A percentile compares a stretch with the other conserved stretches of the same genome.
These are phyloP conservation scores for Vaccinium vitisidaea DNA, from an alignment of 148 eudicot species.

Conservation along the genomic window DNA sequence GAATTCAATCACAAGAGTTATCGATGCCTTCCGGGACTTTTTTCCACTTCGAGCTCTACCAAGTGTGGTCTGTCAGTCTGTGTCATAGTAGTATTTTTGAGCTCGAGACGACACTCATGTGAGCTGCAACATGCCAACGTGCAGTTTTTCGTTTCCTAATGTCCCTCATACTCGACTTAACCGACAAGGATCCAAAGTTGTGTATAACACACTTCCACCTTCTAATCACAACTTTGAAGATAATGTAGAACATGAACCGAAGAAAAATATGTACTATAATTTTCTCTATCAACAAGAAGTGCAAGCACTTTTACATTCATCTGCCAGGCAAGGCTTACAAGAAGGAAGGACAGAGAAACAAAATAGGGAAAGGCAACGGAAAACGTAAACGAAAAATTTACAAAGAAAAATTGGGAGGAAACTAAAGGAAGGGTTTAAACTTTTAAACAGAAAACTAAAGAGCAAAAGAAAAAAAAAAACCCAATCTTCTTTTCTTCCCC, in stretches of 20 bases:
- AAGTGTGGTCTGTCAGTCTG: no score
- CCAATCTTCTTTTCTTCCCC: not conserved
- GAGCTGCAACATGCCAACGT: no score
- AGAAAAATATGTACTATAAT: not conserved
- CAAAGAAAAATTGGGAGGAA: not conserved
- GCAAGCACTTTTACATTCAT: slow-evolving; percentile 20
- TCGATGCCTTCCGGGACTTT: no score
- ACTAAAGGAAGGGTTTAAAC: slow-evolving; percentile 8
- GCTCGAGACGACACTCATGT: no score
- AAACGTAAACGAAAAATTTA: not conserved
- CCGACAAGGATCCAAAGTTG: not conserved
- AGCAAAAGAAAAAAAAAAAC: not conserved
- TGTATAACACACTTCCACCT: slow-evolving; percentile 8
- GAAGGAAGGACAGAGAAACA: not conserved
- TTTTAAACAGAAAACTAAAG: slow-evolving; percentile 9
- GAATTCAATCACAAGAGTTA: no score
- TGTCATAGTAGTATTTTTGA: no score
- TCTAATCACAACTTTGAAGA: not conserved
- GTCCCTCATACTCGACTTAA: no score
- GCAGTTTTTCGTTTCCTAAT: no score
- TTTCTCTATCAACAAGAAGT: slow-evolving; percentile 19
- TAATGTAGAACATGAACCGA: no score
- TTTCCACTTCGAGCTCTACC: no score
- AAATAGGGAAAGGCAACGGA: not conserved
- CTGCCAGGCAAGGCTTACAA: not conserved